Conservation (phyloP, 305 asterid genomes). For the Plantago coronopus region DNA sequence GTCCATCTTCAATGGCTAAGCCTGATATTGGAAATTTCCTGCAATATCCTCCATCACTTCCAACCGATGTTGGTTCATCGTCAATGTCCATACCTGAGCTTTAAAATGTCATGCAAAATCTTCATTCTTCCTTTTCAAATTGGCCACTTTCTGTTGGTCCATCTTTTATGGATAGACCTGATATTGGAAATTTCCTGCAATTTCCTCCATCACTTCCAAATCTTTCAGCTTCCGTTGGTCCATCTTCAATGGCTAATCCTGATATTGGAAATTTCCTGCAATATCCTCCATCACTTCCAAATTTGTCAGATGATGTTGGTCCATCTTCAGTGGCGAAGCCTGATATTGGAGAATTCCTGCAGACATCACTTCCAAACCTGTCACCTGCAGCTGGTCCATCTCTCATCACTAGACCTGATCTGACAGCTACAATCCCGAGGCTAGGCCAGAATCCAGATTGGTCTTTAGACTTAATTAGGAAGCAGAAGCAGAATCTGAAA, state of each 20-base stretch:
- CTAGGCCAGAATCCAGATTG: slow-evolving; percentile 11
- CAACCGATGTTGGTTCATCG: slow-evolving; percentile 6
- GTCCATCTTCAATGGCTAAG: slow-evolving; percentile 7
- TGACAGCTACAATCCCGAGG: slow-evolving; percentile 13
- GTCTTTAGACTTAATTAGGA: slow-evolving; percentile 10
- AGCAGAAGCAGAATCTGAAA: slow-evolving; percentile 19
- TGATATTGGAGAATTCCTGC: slow-evolving; percentile 15
- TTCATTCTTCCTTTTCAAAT: no score
- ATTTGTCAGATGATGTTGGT: not conserved
- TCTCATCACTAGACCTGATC: slow-evolving; percentile 9
- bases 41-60: slow-evolving; percentile 8
- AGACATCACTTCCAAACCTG: slow-evolving; percentile 14
- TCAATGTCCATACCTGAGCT: no score
- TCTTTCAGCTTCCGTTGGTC: not conserved
- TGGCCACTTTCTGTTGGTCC: no score
- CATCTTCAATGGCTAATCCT: slow-evolving; percentile 6
- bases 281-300: slow-evolving; percentile 12
- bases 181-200: slow-evolving; percentile 14
- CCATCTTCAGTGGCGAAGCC: no score
- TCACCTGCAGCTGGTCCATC: not conserved
- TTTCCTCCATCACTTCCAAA: slow-evolving; percentile 13
- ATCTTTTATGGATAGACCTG: no score
- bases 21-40: slow-evolving; percentile 16
- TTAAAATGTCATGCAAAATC: no score
- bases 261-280: slow-evolving; percentile 13